These are phyloP conservation scores for Corniculantispora saksenae DNA, from an alignment of 2,329 filamentous ascomycete genomes.

Conservation along the genomic window DNA sequence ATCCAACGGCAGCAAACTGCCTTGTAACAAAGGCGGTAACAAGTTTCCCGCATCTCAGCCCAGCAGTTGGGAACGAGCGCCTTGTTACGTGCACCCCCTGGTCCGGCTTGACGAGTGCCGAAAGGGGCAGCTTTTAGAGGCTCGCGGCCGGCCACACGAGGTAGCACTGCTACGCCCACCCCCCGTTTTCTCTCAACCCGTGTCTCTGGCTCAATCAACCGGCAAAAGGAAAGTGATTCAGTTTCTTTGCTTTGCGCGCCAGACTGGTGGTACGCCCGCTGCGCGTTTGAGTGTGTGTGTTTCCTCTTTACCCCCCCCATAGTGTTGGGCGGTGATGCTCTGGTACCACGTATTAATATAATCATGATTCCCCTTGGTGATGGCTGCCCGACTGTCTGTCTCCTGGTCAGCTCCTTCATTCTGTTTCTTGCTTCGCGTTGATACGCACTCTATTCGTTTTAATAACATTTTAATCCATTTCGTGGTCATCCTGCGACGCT, in stretches of 20 bases:
- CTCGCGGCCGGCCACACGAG: neutral
- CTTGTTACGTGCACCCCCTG: neutral
- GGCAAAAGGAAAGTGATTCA: conserved; percentile 4
- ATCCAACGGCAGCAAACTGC: neutral
- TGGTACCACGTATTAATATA: conserved; percentile 9
- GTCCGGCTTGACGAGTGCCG: neutral
- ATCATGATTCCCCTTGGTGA: neutral
- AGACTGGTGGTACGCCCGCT: neutral
- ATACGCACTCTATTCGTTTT: neutral
- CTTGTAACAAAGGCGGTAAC: conserved; percentile 15
- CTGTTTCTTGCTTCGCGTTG: neutral
- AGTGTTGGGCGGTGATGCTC: conserved; percentile 9
- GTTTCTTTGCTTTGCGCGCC: conserved; percentile 11
- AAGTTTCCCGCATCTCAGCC: neutral
- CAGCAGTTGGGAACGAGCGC: neutral
- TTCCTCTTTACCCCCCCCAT: neutral
- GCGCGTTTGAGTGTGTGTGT: neutral
- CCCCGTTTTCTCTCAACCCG: neutral
- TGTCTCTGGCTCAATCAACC: conserved; percentile 12
- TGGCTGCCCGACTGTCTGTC: neutral
- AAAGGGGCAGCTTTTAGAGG: conserved; percentile 9
- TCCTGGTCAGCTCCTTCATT: neutral
- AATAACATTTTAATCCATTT: neutral
- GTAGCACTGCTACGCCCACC: neutral
- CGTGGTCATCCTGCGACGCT: neutral